Conservation (phyloP, 179 eudicot genomes). For the Beta corolliflora region DNA sequence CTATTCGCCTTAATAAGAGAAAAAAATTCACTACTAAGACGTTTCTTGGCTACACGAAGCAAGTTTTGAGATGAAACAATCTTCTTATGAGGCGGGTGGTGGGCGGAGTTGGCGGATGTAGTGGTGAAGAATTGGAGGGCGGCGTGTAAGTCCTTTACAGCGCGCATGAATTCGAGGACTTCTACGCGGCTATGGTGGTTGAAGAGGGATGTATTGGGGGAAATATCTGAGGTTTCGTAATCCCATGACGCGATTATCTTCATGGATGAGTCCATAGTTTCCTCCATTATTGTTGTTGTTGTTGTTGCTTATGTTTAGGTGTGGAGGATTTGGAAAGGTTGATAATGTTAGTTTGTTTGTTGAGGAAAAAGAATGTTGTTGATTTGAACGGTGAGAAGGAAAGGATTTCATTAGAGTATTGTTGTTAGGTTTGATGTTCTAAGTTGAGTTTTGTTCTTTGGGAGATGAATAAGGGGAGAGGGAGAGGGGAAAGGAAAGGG, state of each 20-base stretch:
- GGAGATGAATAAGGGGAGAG: not conserved
- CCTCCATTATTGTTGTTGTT: constrained; percentile 36
- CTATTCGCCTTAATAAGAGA: constrained; percentile 37
- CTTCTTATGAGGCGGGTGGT: constrained; percentile 25
- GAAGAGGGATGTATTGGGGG: constrained; percentile 40
- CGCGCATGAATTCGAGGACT: constrained; percentile 40
- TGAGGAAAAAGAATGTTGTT: not conserved
- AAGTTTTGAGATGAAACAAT: constrained; percentile 31
- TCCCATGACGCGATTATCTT: constrained; percentile 39
- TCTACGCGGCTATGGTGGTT: constrained; percentile 36
- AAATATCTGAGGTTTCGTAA: constrained; percentile 28
- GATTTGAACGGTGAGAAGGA: not conserved
- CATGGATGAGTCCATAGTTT: constrained; percentile 33
- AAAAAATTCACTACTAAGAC: constrained; percentile 45
- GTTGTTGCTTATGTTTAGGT: not conserved
- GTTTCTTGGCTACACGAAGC: constrained; percentile 40
- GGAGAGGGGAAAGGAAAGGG: too few relatives aligned
- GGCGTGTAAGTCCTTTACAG: constrained; percentile 37
- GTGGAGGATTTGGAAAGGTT: not conserved
- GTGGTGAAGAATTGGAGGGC: constrained; percentile 29
- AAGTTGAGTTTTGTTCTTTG: not conserved
- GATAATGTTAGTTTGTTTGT: not conserved
- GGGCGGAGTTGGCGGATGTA: constrained; percentile 1
- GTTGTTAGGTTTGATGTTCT: not conserved
- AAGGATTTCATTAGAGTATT: not conserved